Percentiles rank a stretch among this genome's conserved stretches.
Conservation (phyloP, 2,329 filamentous ascomycete genomes). For the Monilinia aucupariae region DNA sequence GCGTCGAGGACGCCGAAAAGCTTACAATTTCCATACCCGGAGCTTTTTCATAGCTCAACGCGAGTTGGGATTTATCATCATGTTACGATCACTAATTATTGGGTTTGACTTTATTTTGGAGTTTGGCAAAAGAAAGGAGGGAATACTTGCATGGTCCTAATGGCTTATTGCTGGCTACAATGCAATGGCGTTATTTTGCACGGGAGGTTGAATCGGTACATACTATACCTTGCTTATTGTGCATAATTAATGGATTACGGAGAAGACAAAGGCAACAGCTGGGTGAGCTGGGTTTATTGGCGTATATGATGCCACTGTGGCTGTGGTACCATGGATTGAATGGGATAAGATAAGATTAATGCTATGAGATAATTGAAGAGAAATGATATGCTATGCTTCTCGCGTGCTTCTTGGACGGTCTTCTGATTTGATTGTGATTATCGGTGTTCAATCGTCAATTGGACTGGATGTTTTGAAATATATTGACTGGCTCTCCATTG, state of each 20-base stretch:
- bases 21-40: slow-evolving; percentile 37
- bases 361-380: slow-evolving; percentile 3
- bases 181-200: slow-evolving; percentile 10
- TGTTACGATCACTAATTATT: slow-evolving; percentile 13
- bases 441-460: background rate
- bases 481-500: background rate
- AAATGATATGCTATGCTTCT: slow-evolving; percentile 1
- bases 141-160: background rate
- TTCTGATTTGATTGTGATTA: background rate
- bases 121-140: slow-evolving; percentile 1
- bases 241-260: slow-evolving; percentile 13
- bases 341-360: slow-evolving; percentile 6
- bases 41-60: slow-evolving; percentile 3
- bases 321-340: slow-evolving; percentile 1
- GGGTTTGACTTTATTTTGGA: background rate
- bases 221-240: slow-evolving; percentile 14
- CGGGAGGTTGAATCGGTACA: slow-evolving; percentile 1
- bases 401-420: background rate
- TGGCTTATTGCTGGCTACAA: slow-evolving; percentile 6
- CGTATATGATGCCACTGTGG: slow-evolving; percentile 5
- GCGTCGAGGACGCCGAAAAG: slow-evolving; percentile 16
- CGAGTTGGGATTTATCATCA: background rate
- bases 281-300: slow-evolving; percentile 2
- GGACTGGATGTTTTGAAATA: background rate
- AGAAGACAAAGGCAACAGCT: slow-evolving; percentile 2